Conservation (phyloP, 345 rosid genomes). For the Rhodomyrtus tomentosa region DNA sequence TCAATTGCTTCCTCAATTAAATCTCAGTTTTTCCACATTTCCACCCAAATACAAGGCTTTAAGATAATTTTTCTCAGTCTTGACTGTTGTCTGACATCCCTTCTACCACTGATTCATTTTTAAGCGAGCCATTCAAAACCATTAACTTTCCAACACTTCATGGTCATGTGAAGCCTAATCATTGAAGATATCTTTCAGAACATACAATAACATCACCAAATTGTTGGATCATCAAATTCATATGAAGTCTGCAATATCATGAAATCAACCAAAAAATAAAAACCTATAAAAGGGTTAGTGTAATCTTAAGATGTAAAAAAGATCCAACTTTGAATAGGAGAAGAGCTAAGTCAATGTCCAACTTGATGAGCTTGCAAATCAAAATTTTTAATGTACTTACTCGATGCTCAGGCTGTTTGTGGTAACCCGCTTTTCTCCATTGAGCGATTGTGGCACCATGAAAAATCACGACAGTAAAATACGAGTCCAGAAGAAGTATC, state of each 20-base stretch:
- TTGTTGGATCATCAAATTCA: not conserved
- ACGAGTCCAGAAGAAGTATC: constrained; percentile 79
- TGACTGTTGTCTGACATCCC: not conserved
- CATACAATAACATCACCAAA: not conserved
- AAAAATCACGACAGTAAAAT: constrained; percentile 74
- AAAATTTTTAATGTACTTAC: constrained; percentile 21
- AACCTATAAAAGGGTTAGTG: not conserved
- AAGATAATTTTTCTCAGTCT: not conserved
- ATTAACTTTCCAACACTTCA: not conserved
- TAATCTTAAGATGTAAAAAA: not conserved
- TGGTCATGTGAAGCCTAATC: not conserved
- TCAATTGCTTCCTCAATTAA: not conserved
- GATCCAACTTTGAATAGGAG: not conserved
- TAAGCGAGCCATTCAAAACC: not conserved
- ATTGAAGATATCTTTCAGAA: not conserved
- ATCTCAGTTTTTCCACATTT: not conserved
- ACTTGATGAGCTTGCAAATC: not conserved
- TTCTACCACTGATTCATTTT: not conserved
- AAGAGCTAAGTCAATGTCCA: not conserved
- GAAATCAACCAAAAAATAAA: not conserved
- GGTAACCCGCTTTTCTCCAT: constrained; percentile 96
- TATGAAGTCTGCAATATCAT: not conserved
- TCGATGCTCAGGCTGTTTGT: constrained; percentile 81
- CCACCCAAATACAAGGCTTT: not conserved
- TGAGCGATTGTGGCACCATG: constrained; percentile 93